Conservation (phyloP, 164 flowering plant genomes). For the Magnolia sinica region DNA sequence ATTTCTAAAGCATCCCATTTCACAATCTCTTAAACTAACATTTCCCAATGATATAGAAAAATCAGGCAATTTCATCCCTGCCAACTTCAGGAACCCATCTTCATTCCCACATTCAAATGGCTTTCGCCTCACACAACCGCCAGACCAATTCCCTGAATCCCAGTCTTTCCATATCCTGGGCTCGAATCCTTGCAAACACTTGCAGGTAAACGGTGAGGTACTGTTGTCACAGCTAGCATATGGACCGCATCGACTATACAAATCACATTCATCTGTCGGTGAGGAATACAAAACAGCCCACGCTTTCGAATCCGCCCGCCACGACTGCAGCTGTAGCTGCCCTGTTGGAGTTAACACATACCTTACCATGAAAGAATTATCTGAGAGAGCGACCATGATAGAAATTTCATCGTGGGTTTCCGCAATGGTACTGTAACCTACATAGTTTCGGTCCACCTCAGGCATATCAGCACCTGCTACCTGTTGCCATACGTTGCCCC, state of each 20-base stretch:
- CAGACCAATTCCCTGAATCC: slow-evolving; percentile 12
- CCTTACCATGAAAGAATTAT: background rate
- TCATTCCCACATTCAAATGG: background rate
- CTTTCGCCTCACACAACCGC: slow-evolving; percentile 10
- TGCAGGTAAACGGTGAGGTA: slow-evolving; percentile 19
- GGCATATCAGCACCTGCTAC: too few species aligned
- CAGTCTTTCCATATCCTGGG: slow-evolving; percentile 24
- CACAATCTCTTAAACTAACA: background rate
- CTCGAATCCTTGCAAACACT: slow-evolving; percentile 37
- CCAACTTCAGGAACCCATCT: slow-evolving; percentile 7
- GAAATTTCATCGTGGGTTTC: slow-evolving; percentile 22
- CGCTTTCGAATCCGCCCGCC: slow-evolving; percentile 4
- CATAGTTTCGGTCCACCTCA: too few species aligned
- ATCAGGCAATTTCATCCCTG: slow-evolving; percentile 34
- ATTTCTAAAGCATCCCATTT: background rate
- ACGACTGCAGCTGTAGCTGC: background rate
- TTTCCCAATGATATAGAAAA: background rate
- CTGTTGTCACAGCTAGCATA: slow-evolving; percentile 26
- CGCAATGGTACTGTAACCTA: slow-evolving; percentile 15
- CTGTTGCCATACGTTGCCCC: slow-evolving; percentile 24
- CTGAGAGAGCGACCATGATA: slow-evolving; percentile 18
- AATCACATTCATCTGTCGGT: slow-evolving; percentile 19
- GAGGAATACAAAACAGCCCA: background rate
- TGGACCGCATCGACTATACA: slow-evolving; percentile 32
- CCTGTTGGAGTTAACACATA: slow-evolving; percentile 4